These are phyloP conservation scores for Diplodia scrobiculata DNA, from an alignment of 2,329 filamentous ascomycete genomes.

Conservation along the genomic window DNA sequence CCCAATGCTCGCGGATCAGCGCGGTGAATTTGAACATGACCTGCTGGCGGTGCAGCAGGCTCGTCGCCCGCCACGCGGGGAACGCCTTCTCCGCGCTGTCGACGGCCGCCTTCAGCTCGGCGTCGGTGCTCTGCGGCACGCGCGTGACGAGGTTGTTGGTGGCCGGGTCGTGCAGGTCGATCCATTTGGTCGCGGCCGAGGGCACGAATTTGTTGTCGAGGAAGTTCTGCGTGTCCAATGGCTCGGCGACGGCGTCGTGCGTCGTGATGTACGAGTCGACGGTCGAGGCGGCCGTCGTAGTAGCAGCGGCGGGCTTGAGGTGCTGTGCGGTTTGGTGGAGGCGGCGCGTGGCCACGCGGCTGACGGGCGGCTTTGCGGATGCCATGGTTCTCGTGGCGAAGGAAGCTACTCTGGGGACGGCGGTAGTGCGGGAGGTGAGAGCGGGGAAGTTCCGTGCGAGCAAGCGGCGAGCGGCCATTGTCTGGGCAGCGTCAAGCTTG, in stretches of 20 bases:
- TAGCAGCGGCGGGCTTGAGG: conserved; percentile 52
- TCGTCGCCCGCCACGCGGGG: conserved; percentile 70
- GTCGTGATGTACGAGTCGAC: conserved; percentile 65
- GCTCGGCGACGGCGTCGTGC: conserved; percentile 69
- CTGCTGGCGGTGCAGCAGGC: conserved; percentile 73
- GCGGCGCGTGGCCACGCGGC: conserved; percentile 44
- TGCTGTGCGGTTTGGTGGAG: conserved; percentile 61
- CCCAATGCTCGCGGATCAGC: conserved; percentile 81
- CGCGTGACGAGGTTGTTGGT: conserved; percentile 84
- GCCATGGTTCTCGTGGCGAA: conserved; percentile 46
- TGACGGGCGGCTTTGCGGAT: conserved; percentile 33
- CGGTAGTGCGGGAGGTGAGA: conserved; percentile 44
- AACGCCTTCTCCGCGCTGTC: conserved; percentile 76
- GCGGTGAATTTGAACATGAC: conserved; percentile 86
- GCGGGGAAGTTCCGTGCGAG: conserved; percentile 48
- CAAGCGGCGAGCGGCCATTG: conserved; percentile 52
- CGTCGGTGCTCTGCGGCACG: conserved; percentile 78
- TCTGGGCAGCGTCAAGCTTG: neutral
- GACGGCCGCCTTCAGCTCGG: conserved; percentile 73
- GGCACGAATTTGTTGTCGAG: conserved; percentile 75
- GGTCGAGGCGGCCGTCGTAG: conserved; percentile 54
- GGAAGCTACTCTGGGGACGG: conserved; percentile 39
- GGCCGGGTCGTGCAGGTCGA: conserved; percentile 78
- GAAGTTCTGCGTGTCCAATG: conserved; percentile 76
- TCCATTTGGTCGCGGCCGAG: conserved; percentile 70